Conservation (phyloP, 1,139 yeast species). For the Yamadazyma kanchanaburiensis region DNA sequence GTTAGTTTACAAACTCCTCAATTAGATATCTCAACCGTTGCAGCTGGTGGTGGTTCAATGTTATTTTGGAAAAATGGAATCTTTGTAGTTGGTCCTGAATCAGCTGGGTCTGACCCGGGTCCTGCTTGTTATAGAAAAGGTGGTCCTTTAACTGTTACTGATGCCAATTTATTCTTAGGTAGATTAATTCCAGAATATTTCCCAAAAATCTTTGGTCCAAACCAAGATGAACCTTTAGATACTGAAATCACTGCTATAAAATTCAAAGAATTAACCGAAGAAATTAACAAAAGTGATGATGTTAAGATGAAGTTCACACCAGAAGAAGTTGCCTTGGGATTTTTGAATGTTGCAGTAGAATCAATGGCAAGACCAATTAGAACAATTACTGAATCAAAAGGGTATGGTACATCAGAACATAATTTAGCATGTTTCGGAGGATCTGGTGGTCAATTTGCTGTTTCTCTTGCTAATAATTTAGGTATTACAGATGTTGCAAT, state of each 20-base stretch:
- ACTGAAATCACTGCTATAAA: slow-evolving; percentile 25
- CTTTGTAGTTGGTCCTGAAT: slow-evolving; percentile 47
- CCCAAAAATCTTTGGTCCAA: slow-evolving; percentile 44
- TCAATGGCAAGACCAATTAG: slow-evolving; percentile 47
- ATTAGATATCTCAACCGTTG: slow-evolving; percentile 44
- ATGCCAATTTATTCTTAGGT: slow-evolving; percentile 43
- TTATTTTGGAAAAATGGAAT: slow-evolving; percentile 44
- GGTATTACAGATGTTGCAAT: slow-evolving; percentile 37
- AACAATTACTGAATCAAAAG: slow-evolving; percentile 43
- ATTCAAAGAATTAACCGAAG: slow-evolving; percentile 29
- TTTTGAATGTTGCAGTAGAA: slow-evolving; percentile 43
- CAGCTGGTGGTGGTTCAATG: slow-evolving; percentile 49
- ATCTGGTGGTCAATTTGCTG: slow-evolving; percentile 46
- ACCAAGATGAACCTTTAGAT: slow-evolving; percentile 39
- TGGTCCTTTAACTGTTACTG: slow-evolving; percentile 47
- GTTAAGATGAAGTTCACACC: slow-evolving; percentile 22
- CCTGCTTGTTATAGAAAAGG: slow-evolving; percentile 47
- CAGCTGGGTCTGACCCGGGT: slow-evolving; percentile 48
- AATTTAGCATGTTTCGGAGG: slow-evolving; percentile 47
- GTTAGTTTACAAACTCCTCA: slow-evolving; percentile 45
- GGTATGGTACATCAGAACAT: slow-evolving; percentile 37
- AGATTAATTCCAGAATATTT: slow-evolving; percentile 38
- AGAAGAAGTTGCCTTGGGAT: slow-evolving; percentile 43
- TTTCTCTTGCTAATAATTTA: slow-evolving; percentile 37
- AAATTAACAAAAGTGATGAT: slow-evolving; percentile 27